Conservation (phyloP, 2,329 filamentous ascomycete genomes). For the Claviceps sp. region DNA sequence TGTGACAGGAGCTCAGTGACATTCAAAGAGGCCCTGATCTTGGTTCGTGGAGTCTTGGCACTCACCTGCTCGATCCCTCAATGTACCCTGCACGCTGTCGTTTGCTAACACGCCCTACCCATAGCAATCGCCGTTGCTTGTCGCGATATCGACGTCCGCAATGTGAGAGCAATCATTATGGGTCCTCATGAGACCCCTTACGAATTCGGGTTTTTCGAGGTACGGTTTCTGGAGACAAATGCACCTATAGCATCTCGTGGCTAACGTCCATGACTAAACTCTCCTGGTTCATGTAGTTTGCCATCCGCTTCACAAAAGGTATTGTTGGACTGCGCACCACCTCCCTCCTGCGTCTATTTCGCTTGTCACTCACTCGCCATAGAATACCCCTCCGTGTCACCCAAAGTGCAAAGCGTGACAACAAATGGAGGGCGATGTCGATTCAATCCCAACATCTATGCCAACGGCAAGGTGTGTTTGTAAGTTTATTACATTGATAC, state of each 20-base stretch:
- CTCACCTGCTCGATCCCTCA: conserved; percentile 4
- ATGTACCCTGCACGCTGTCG: neutral
- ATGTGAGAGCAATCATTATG: conserved; percentile 76
- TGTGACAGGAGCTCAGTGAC: conserved; percentile 61
- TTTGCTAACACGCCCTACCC: neutral
- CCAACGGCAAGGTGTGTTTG: conserved; percentile 83
- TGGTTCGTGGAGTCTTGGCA: conserved; percentile 39
- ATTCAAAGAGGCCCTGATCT: conserved; percentile 75
- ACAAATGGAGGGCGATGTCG: conserved; percentile 80
- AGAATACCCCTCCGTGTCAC: conserved; percentile 71
- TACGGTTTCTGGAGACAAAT: conserved; percentile 24
- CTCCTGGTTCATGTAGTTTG: conserved; percentile 40
- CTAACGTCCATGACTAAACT: neutral
- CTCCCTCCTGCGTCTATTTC: neutral
- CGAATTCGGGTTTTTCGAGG: conserved; percentile 95
- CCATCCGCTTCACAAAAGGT: conserved; percentile 66
- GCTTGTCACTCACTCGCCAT: conserved; percentile 4
- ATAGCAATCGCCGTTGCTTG: conserved; percentile 76
- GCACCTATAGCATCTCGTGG: neutral
- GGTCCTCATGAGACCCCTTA: conserved; percentile 92
- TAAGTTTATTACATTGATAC: conserved; percentile 30
- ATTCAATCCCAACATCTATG: conserved; percentile 96
- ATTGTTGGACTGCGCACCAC: conserved; percentile 2
- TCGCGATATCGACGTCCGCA: conserved; percentile 75
- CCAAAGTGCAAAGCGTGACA: conserved; percentile 53